Evolutionary conservation across 192 early-diverging fungal genomes (phyloP), one percentile per base, ranked within the genome.

Genomic region (Mortierella hygrophila): DNA sequence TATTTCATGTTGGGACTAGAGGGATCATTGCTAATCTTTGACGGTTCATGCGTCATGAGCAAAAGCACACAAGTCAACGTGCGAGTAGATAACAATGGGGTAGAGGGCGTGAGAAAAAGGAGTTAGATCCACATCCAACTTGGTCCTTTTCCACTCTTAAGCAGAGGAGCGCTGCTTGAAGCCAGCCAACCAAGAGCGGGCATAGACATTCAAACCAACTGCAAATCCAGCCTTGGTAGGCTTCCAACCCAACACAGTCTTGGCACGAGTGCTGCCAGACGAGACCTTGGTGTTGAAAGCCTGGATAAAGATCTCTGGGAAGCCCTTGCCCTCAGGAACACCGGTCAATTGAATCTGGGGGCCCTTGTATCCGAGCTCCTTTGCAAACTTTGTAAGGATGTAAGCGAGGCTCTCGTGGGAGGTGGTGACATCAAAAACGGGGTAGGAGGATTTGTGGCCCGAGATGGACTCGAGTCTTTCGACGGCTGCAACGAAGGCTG

Each of bases 401-500:
- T 83, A 83, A 6, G 75, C 63, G 15, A 78, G 44, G 41, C 78
- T 79, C 65, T 89, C 89, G 38, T 78, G 78, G 13, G 78, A 72
- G 10, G 82, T 82, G 4, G 55, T 55, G 21, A 89, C 47, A 63
- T 85, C 81, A 76, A 88, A 89, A 35, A 84, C 74, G 0, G 81
- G 81, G 75, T 76, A 63, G 4, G 52, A 52, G 35, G 29, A 18
- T 60, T 77, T 82, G 47, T 74, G 79, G 11, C 79, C 82, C 29
- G 83, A 65, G 26, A 88, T 26, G 13, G 77, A 21, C 18, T 84
- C 76, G 0, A 77, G 46, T n/a, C 72, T 80, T 35, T 82, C 82
- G 44, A 79, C 82, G 2, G 76, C 80, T 6, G 68, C 68, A 15
- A 88, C 76, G 23, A 88, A 87, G 20, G 70, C 75, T 1, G 85